Conservation (phyloP, 495 filamentous ascomycete species). For the Xylaria acuta region DNA sequence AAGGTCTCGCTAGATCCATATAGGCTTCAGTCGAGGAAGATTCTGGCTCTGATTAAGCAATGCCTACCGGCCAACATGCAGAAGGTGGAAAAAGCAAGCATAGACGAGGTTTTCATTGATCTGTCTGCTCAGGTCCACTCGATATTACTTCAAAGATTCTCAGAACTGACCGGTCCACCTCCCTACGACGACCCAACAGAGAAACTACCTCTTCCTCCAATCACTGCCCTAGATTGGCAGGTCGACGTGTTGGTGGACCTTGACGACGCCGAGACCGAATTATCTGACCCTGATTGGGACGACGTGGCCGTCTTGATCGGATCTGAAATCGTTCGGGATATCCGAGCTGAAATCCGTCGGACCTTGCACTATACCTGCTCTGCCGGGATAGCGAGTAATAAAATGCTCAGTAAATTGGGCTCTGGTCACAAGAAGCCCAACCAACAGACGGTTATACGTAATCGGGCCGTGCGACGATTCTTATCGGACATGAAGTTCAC, state of each 20-base stretch:
- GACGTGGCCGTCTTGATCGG: slow-evolving; percentile 86
- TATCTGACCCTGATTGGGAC: slow-evolving; percentile 93
- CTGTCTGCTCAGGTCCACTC: slow-evolving; percentile 81
- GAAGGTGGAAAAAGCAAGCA: slow-evolving; percentile 86
- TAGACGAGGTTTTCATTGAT: slow-evolving; percentile 92
- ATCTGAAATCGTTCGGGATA: slow-evolving; percentile 82
- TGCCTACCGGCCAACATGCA: slow-evolving; percentile 67
- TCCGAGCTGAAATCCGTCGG: slow-evolving; percentile 70
- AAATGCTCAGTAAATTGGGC: slow-evolving; percentile 94
- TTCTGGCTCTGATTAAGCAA: slow-evolving; percentile 82
- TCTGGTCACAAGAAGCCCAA: slow-evolving; percentile 92
- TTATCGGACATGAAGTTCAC: slow-evolving; percentile 89
- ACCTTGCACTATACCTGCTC: slow-evolving; percentile 87
- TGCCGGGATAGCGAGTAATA: slow-evolving; percentile 86
- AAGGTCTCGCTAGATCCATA: slow-evolving; percentile 96
- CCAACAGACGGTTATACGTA: slow-evolving; percentile 87
- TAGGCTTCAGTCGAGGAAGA: slow-evolving; percentile 80
- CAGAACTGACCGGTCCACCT: slow-evolving; percentile 68
- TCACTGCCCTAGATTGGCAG: slow-evolving; percentile 80
- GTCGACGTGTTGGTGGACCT: slow-evolving; percentile 80
- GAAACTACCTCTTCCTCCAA: slow-evolving; percentile 73
- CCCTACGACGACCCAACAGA: slow-evolving; percentile 76
- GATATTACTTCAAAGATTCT: slow-evolving; percentile 77
- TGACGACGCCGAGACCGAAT: slow-evolving; percentile 72
- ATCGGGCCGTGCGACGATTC: slow-evolving; percentile 81